A percentile compares a stretch with the other conserved stretches of the same genome.
phyloP scores from a whole-genome alignment of 805 yeast genomes.

The Saccharomycopsis babjevae region DNA sequence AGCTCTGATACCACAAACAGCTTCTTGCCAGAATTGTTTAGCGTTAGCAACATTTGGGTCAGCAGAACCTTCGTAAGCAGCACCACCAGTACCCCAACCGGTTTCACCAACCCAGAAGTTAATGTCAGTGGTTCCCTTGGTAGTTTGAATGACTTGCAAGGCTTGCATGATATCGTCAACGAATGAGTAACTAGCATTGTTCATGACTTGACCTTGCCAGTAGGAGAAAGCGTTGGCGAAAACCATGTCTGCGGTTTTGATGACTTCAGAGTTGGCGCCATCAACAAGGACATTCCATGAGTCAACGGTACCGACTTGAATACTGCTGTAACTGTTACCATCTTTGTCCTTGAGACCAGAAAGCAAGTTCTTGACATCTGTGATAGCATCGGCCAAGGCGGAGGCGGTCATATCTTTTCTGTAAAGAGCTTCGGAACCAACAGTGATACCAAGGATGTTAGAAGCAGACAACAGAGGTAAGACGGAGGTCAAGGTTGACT shows the following conservation, averaged over 20 bases:
- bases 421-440: slow-evolving; percentile 94
- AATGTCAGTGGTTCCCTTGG: slow-evolving; percentile 79
- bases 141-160: slow-evolving; percentile 72
- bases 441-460: slow-evolving; percentile 68
- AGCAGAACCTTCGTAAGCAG: slow-evolving; percentile 48
- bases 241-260: slow-evolving; percentile 73
- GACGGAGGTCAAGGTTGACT: slow-evolving; percentile 55
- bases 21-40: slow-evolving; percentile 71
- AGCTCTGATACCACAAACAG: slow-evolving; percentile 85
- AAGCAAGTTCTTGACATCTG: slow-evolving; percentile 49
- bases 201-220: slow-evolving; percentile 94
- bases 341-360: slow-evolving; percentile 60
- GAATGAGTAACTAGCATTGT: slow-evolving; percentile 82
- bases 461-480: slow-evolving; percentile 63
- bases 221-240: slow-evolving; percentile 95
- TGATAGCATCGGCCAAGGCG: slow-evolving; percentile 59
- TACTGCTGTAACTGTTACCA: slow-evolving; percentile 63
- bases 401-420: slow-evolving; percentile 75
- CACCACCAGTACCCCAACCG: slow-evolving; percentile 92
- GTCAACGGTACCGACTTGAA: slow-evolving; percentile 87
- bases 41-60: slow-evolving; percentile 69
- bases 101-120: slow-evolving; percentile 96
- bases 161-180: slow-evolving; percentile 98
- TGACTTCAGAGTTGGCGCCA: slow-evolving; percentile 58
- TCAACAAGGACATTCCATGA: slow-evolving; percentile 92